These are phyloP conservation scores for Mycotypha africana DNA, from an alignment of 371 early-diverging fungal species.

Conservation along the genomic window DNA sequence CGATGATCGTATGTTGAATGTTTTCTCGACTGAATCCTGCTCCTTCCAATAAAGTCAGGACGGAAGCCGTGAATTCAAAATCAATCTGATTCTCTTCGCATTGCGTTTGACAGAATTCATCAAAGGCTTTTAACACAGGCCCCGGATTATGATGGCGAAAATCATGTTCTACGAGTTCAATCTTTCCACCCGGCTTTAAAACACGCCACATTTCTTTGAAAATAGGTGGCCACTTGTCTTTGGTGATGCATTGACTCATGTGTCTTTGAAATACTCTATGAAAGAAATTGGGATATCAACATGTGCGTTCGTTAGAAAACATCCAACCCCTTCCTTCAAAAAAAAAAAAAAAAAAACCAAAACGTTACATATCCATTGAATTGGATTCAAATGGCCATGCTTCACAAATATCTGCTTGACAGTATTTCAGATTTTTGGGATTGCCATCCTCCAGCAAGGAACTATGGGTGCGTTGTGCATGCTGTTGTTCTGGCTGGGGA, in stretches of 20 bases:
- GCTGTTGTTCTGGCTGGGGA: too few relatives aligned
- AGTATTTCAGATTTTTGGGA: conserved; percentile 33
- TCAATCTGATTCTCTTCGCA: conserved; percentile 28
- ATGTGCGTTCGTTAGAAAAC: too few relatives aligned
- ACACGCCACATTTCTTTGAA: conserved; percentile 34
- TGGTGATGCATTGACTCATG: conserved; percentile 31
- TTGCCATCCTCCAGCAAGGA: too few relatives aligned
- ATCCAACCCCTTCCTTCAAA: too few relatives aligned
- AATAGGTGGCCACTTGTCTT: conserved; percentile 32
- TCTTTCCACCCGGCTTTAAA: conserved; percentile 36
- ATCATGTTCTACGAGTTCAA: conserved; percentile 40
- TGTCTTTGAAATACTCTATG: conserved; percentile 37
- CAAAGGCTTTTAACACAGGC: conserved; percentile 41
- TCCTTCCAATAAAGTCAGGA: conserved; percentile 14
- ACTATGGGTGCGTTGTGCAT: too few relatives aligned
- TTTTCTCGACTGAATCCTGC: conserved; percentile 22
- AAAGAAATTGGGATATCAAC: neutral
- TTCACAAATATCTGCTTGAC: conserved; percentile 31
- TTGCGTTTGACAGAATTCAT: conserved; percentile 30
- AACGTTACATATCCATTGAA: conserved; percentile 42
- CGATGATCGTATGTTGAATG: conserved; percentile 23
- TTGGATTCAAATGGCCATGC: conserved; percentile 29
- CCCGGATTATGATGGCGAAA: conserved; percentile 44
- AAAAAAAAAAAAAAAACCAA: too few relatives aligned
- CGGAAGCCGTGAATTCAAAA: conserved; percentile 21